Evolutionary conservation across 331 rosid genomes (phyloP).

Genomic region (Rosa hybrid): DNA sequence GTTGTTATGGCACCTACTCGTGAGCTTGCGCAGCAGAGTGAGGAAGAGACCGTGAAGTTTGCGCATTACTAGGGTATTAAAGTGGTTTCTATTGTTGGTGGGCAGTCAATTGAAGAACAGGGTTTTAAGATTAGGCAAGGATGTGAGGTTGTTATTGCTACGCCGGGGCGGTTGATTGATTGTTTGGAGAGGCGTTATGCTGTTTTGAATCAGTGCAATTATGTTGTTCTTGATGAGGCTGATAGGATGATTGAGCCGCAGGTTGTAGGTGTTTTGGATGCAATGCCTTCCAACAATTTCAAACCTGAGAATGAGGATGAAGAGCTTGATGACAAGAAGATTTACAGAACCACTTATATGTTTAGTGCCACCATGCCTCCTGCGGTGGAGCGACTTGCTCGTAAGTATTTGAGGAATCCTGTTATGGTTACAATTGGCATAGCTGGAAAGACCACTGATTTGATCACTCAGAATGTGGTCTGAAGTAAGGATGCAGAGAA

Average conservation of each 20-base stretch:
- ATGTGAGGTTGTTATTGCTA: conserved; percentile 76
- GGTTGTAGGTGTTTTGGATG: conserved; percentile 66
- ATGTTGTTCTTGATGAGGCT: conserved; percentile 49
- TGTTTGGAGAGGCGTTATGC: conserved; percentile 57
- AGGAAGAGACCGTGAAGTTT: background rate
- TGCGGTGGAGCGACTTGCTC: conserved; percentile 68
- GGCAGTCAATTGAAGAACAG: background rate
- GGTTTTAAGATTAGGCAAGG: conserved; percentile 53
- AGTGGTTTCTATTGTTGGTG: conserved; percentile 3
- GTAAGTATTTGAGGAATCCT: conserved; percentile 72
- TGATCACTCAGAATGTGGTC: conserved; percentile 63
- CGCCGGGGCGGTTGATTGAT: conserved; percentile 53
- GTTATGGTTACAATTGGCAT: conserved; percentile 77
- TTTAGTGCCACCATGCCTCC: conserved; percentile 58
- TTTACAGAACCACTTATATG: conserved; percentile 10
- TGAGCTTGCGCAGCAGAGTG: conserved; percentile 56
- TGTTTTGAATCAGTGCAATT: conserved; percentile 56
- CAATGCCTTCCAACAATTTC: conserved; percentile 72
- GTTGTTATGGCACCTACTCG: conserved; percentile 71
- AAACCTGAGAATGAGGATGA: conserved; percentile 78
- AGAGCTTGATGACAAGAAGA: conserved; percentile 23
- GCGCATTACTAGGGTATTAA: conserved; percentile 1
- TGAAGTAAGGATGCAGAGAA: conserved; percentile 61
- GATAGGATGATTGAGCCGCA: conserved; percentile 81
- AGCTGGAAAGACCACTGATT: conserved; percentile 71